A percentile compares a stretch with the other conserved stretches of the same genome.
phyloP scores from a whole-genome alignment of 768 basidiomycete genomes.

The Strobilomyces dryophilus region DNA sequence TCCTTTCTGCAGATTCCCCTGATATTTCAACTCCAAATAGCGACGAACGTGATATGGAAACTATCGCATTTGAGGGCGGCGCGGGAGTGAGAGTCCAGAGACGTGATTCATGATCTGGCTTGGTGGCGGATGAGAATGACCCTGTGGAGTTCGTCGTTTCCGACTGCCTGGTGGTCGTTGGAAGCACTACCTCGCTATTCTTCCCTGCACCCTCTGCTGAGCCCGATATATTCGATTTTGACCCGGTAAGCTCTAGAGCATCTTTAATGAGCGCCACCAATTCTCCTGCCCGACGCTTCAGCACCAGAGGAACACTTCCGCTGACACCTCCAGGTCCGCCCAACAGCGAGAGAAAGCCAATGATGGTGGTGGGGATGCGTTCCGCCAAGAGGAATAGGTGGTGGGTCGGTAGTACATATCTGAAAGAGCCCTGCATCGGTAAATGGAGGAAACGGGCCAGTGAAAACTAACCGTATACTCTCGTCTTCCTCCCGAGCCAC shows the following conservation, averaged over 20 bases:
- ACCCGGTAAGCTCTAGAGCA: conserved; percentile 31
- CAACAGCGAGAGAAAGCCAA: conserved; percentile 57
- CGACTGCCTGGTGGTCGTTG: not conserved
- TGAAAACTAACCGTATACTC: conserved; percentile 59
- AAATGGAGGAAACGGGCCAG: not conserved
- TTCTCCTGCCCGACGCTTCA: conserved; percentile 60
- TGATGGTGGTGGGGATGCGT: conserved; percentile 61
- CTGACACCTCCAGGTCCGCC: conserved; percentile 21
- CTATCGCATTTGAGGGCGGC: not conserved
- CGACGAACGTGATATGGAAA: conserved; percentile 24
- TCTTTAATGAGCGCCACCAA: conserved; percentile 58
- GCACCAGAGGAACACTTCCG: conserved; percentile 52
- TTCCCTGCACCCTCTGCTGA: not conserved
- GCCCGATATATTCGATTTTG: not conserved
- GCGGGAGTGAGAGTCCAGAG: conserved; percentile 16
- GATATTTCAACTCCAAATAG: conserved; percentile 16
- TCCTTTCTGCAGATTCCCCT: not conserved
- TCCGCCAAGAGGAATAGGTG: conserved; percentile 72
- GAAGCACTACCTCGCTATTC: not conserved
- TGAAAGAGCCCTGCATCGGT: conserved; percentile 19
- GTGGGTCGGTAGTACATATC: conserved; percentile 76
- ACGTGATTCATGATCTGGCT: conserved; percentile 10
- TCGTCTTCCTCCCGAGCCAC: conserved; percentile 84
- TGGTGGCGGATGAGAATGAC: conserved; percentile 6
- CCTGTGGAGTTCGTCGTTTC: conserved; percentile 6